Evolutionary conservation across 768 basidiomycete species (phyloP), one percentile per base, ranked within the genome.

Genomic region (Mycena maculata): DNA sequence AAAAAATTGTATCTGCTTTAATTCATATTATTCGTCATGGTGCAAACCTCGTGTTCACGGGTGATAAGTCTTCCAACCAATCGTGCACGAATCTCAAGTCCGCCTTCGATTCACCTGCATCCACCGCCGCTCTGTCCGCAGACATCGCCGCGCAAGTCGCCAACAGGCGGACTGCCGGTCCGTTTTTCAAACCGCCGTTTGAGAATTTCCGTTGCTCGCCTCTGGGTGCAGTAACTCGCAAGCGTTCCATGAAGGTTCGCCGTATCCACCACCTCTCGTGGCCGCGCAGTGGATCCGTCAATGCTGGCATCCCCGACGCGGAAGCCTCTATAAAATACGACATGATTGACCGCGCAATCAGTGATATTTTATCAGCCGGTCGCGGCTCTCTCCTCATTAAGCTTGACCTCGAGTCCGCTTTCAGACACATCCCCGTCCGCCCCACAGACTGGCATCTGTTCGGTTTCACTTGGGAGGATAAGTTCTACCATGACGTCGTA

Each of bases 251-350:
- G 15, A 74, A 74, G 47, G n/a, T 60, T 5, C 63, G 69, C 22
- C 59, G 55, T 0, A 73, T 73, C 49, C 60, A 73, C 39, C 72
- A 74, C 39, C 60, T 74, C 11, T 74, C 69, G 9, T 72, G 71
- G 73, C 73, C 73, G 1, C 38, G 25, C 18, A 54, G 53, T 3
- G n/a, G 49, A 1, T 74, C 73, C 13, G 66, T 74, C 23, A 74
- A 74, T 33, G 70, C 72, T 42, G 68, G 66, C 13, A 74, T 74
- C 22, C 57, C 70, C 16, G 65, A 72, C 22, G 28, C 44, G 25
- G 71, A 73, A 50, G 71, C 49, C 8, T 38, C 49, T 4, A 72
- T 74, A 20, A 20, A 15, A 0, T 73, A 75, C 56, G 50, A 53
- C 20, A 63, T 41, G 38, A 20, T 53, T 30, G 38, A 55, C 18